Base-by-base conservation (phyloP, 2,329 filamentous ascomycete genomes). In the Fusarium burgessii region DNA sequence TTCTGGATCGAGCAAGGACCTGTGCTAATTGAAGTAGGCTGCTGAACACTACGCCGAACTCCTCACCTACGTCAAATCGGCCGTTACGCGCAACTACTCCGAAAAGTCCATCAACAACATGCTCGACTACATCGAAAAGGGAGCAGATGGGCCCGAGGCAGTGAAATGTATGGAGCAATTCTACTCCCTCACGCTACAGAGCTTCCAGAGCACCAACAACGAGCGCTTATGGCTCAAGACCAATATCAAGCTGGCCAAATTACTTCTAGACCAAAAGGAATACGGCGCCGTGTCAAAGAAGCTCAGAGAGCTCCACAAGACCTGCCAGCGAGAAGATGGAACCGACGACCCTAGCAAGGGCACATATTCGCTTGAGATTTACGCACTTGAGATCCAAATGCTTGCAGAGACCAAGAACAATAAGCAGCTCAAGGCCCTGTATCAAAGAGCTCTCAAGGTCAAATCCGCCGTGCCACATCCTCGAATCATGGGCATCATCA, bases 101-200 rank as follows among this genome's bases (percentile, higher is more conserved):
- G 96, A 99, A 82, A 98, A 98, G 81, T 98, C 95, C 15, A 97
- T 99, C 84, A 98, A 98, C 84, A 98, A 98, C 81, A 97, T 99
- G 91, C 90, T 99, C 49, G 96, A 98, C 83, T 97, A 92, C 80
- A 96, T 99, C 73, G 95, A 98, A 81, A 98, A 98, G 83, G 93
- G 90, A n/a, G 87, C 90, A 15, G 87, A 91, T 27, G 91, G 90
- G 32, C 82, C 89, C 41, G 91, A 91, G 62, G 88, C 90, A 11
- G 89, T 90, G 45, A 91, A 92, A 27, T 92, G 92, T 77, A 97
- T 98, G 90, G 95, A 98, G 80, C 89, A 93, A 71, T 97, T 99
- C 85, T 99, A 98, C 82, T 95, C 93, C 3, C 85, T 96, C 74
- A 99, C 96, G 3, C 90, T 99, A 18, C 88, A 94, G 74, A 97